A percentile compares a stretch with the other conserved stretches of the same genome.
phyloP scores from a whole-genome alignment of 2,329 filamentous ascomycete genomes.

The Allantophomopsis cytisporea region DNA sequence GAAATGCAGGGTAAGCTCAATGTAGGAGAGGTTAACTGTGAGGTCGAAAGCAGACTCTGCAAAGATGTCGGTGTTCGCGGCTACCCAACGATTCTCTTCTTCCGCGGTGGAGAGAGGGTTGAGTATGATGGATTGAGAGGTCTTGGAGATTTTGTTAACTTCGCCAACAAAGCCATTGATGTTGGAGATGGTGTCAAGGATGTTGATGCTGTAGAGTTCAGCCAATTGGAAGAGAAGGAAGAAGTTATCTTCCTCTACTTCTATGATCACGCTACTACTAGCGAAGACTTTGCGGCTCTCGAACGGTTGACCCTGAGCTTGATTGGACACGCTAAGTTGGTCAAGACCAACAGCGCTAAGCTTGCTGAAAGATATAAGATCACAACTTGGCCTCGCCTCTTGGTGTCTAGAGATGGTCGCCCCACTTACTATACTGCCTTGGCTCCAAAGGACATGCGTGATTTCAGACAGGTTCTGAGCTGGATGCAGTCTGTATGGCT shows the following conservation, averaged over 20 bases:
- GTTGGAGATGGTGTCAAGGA: conserved; percentile 65
- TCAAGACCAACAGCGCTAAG: conserved; percentile 72
- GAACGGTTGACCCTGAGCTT: conserved; percentile 78
- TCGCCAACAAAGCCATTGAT: conserved; percentile 75
- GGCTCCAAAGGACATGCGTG: conserved; percentile 83
- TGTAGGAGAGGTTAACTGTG: conserved; percentile 92
- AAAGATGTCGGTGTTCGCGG: conserved; percentile 71
- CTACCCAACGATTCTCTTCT: conserved; percentile 86
- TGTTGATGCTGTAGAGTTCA: conserved; percentile 64
- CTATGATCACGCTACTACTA: conserved; percentile 89
- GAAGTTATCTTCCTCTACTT: conserved; percentile 97
- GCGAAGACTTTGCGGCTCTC: conserved; percentile 80
- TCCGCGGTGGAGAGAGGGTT: conserved; percentile 79
- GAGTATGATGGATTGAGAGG: conserved; percentile 90
- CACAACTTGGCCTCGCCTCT: conserved; percentile 85
- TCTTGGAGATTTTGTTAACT: conserved; percentile 77
- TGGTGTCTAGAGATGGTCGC: conserved; percentile 80
- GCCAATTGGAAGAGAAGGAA: conserved; percentile 77
- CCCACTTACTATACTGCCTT: conserved; percentile 83
- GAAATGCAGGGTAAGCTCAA: conserved; percentile 86
- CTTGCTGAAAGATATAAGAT: conserved; percentile 83
- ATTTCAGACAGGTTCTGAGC: conserved; percentile 62
- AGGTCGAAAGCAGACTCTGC: conserved; percentile 74
- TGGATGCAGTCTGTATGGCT: conserved; percentile 98
- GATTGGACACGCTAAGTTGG: conserved; percentile 81